Conservation (phyloP, 208 protist genomes). For the Eutreptiella sp. region DNA sequence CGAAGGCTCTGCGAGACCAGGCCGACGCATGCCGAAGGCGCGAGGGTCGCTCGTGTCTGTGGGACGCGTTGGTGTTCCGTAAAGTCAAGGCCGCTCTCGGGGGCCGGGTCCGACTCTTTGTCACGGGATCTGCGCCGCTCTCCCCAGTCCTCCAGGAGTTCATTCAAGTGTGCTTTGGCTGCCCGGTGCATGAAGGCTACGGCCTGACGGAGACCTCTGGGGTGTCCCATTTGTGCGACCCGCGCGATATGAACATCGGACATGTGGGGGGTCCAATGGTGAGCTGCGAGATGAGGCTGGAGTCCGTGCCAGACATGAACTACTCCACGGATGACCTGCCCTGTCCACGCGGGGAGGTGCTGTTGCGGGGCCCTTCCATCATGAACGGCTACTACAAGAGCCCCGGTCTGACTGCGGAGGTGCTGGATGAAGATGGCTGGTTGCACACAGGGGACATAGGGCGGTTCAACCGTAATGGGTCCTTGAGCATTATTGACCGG, state of each 20-base stretch:
- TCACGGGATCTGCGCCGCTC: constrained; percentile 26
- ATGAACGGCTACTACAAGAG: constrained; percentile 62
- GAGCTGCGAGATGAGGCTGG: constrained; percentile 51
- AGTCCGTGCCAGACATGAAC: constrained; percentile 60
- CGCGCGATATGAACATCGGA: not conserved
- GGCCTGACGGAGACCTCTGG: constrained; percentile 73
- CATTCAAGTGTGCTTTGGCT: not conserved
- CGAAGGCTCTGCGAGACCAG: not conserved
- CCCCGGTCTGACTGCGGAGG: constrained; percentile 33
- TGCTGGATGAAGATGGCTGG: constrained; percentile 57
- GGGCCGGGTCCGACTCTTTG: constrained; percentile 7
- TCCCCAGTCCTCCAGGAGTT: constrained; percentile 29
- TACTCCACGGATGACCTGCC: constrained; percentile 44
- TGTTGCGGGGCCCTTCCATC: constrained; percentile 46
- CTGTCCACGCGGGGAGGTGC: constrained; percentile 54
- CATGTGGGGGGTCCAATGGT: constrained; percentile 38
- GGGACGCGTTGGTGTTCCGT: constrained; percentile 34
- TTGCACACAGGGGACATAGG: constrained; percentile 75
- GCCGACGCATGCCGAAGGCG: no score
- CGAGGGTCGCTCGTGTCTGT: no score
- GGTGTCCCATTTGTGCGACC: constrained; percentile 21
- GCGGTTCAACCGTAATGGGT: constrained; percentile 32
- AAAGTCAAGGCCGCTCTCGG: constrained; percentile 20
- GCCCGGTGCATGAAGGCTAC: constrained; percentile 58
- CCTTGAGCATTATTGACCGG: constrained; percentile 68